Evolutionary conservation across 306 rosid species (phyloP), one percentile per base, ranked within the genome.

Genomic region (Lablab purpureus): DNA sequence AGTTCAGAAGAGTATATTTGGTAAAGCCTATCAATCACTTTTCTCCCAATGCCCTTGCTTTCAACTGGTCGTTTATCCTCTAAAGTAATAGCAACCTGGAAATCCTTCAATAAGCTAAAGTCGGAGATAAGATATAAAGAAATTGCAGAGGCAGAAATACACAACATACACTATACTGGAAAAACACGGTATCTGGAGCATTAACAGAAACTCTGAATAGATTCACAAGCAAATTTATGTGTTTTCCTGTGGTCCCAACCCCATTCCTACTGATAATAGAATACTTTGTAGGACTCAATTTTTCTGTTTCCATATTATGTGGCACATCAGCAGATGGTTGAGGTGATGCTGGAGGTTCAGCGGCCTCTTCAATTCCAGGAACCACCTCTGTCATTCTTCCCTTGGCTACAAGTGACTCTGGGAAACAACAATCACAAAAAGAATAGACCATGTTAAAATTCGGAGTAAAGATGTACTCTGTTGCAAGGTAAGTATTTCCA

Each of bases 121-220:
- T 49, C 74, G 25, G 45, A 43, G 55, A 43, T 32, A 4, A 10
- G 46, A 59, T 9, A 28, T 60, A 71, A 64, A 6, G 50, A 76
- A 71, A 68, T 6, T 55, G 19, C 83, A 62, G 43, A 55, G 67
- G 62, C n/a, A 63, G n/a, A 62, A 28, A 3, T 72, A 27, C 46
- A 43, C 64, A 55, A 77, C 97, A 73, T 91, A 95, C 99, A 84
- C 51, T 86, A 70, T 95, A 95, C 85, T 92, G 99, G 83, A 84
- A 92, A 88, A 95, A 95, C 10, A 84, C 74, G 32, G 97, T 90
- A 81, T 95, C 93, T 4, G 89, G 87, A 74, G 56, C 84, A 58
- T 62, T 75, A 34, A 85, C 72, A 40, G 90, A 80, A 68, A 90
- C 98, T 83, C 83, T 82, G 51, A 90, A 95, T 86, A 89, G 91